Evolutionary conservation across 2,329 filamentous ascomycete genomes (phyloP).

Genomic region (Berkeleyomyces rouxiae): DNA sequence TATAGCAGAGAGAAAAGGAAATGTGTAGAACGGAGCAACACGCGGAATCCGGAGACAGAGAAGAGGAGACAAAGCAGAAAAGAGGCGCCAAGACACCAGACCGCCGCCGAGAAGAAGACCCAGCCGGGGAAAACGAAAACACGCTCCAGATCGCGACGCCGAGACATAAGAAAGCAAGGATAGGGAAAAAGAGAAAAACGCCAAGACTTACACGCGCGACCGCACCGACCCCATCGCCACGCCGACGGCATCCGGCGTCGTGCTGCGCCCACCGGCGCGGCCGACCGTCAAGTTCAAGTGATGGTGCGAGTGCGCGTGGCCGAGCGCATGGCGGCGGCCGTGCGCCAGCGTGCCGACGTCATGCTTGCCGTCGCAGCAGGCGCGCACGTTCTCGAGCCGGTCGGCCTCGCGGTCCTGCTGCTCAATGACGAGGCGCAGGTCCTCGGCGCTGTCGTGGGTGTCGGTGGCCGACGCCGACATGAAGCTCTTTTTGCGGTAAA

Average conservation of each 20-base stretch:
- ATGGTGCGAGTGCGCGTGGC: conserved; percentile 2
- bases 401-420: conserved; percentile 60
- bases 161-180: conserved; percentile 1
- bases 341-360: conserved; percentile 43
- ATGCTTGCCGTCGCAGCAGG: conserved; percentile 93
- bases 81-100: background rate
- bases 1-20: background rate
- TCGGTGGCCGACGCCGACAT: conserved; percentile 34
- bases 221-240: conserved; percentile 1
- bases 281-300: conserved; percentile 2
- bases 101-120: background rate
- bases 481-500: conserved; percentile 11
- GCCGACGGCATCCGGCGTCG: background rate
- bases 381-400: conserved; percentile 81
- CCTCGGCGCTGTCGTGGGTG: conserved; percentile 65
- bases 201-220: background rate
- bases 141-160: background rate
- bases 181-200: background rate
- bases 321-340: background rate
- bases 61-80: background rate
- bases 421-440: conserved; percentile 65
- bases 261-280: background rate
- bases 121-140: background rate
- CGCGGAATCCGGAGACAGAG: background rate
- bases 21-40: background rate